phyloP scores from a whole-genome alignment of 495 filamentous ascomycete genomes.

The Tuber aestivum region DNA sequence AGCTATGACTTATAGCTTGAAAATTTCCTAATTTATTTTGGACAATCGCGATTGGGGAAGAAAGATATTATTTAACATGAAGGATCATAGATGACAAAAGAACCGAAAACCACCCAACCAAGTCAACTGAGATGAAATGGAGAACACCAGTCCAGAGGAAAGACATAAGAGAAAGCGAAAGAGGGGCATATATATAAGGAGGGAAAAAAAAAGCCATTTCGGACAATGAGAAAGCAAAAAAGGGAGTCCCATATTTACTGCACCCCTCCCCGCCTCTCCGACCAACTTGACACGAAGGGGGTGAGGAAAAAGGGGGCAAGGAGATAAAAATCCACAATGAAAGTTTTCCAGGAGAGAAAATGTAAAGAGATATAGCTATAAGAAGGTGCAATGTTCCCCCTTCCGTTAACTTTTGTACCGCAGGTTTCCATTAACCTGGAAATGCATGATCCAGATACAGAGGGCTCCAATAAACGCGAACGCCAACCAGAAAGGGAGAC shows the following conservation, averaged over 20 bases:
- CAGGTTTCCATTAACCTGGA: slow-evolving; percentile 1
- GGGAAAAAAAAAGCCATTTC: neutral
- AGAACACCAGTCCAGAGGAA: neutral
- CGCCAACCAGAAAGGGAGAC: neutral
- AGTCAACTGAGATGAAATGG: slow-evolving; percentile 11
- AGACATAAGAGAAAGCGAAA: slow-evolving; percentile 25
- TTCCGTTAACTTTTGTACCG: neutral
- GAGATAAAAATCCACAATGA: slow-evolving; percentile 4
- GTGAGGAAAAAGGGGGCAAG: neutral
- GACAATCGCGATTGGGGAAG: neutral
- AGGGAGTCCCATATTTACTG: neutral
- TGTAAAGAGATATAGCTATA: neutral
- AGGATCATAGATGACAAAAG: neutral
- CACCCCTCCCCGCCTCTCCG: neutral
- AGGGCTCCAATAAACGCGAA: neutral
- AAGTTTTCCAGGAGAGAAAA: neutral
- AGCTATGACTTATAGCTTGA: neutral
- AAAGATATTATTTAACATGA: neutral
- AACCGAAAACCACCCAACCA: slow-evolving; percentile 22
- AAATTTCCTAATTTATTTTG: neutral
- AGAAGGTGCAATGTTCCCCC: neutral
- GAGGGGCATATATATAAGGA: slow-evolving; percentile 20
- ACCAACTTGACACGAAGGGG: neutral
- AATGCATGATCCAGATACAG: slow-evolving; percentile 5
- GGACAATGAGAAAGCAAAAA: neutral